Evolutionary conservation across 176 grass and related monocot genomes (phyloP).

Genomic region (Musa troglodytarum): DNA sequence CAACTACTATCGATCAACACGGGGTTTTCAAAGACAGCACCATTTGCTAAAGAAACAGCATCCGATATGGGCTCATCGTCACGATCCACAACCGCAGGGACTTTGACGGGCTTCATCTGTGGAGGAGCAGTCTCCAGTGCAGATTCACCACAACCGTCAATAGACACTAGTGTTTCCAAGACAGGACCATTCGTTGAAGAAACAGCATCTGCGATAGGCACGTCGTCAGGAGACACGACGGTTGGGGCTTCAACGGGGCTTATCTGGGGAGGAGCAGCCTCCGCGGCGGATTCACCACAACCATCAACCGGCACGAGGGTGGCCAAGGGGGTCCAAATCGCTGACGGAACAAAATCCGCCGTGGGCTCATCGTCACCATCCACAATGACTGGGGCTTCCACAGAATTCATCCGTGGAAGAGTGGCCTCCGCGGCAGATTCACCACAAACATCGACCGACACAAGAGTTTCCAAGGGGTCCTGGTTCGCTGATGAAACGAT

Average conservation of each 20-base stretch:
- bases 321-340: not conserved
- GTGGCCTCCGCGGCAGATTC: not conserved
- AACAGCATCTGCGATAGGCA: not conserved
- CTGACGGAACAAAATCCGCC: not conserved
- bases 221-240: not conserved
- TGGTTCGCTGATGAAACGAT: not conserved
- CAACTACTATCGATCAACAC: not conserved
- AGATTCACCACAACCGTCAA: slow-evolving; percentile 1
- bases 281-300: slow-evolving; percentile 1
- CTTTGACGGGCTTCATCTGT: not conserved
- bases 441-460: not conserved
- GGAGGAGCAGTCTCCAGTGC: not conserved
- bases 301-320: not conserved
- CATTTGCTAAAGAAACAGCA: not conserved
- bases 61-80: not conserved
- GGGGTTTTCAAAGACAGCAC: not conserved
- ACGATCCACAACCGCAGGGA: not conserved
- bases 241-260: not conserved
- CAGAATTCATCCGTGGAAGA: too few species aligned
- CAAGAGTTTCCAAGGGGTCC: not conserved
- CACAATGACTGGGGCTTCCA: not conserved
- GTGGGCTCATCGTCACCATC: not conserved
- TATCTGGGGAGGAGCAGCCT: not conserved
- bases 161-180: not conserved
- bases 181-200: not conserved